These are phyloP conservation scores for Lipomyces orientalis DNA, from an alignment of 805 yeast genomes.

Conservation along the genomic window DNA sequence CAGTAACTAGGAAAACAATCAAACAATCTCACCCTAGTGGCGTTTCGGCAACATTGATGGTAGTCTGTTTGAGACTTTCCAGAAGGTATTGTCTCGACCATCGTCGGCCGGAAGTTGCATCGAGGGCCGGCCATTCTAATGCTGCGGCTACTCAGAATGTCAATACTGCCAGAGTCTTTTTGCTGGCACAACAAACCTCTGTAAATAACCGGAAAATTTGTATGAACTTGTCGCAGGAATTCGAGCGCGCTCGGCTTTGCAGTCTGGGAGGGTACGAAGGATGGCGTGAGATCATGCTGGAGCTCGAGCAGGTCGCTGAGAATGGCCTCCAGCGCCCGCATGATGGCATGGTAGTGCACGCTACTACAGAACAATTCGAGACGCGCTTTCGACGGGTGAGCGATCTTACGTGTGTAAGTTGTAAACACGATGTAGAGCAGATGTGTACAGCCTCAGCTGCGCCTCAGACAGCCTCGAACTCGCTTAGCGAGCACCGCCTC, in stretches of 20 bases:
- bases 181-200: slow-evolving; percentile 15
- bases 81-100: slow-evolving; percentile 28
- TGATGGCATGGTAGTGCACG: background rate
- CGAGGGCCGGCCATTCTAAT: slow-evolving; percentile 32
- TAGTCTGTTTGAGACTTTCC: slow-evolving; percentile 9
- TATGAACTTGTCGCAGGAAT: slow-evolving; percentile 28
- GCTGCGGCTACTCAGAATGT: slow-evolving; percentile 22
- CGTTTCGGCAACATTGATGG: slow-evolving; percentile 28
- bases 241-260: slow-evolving; percentile 22
- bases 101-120: slow-evolving; percentile 11
- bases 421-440: too few species aligned
- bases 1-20: background rate
- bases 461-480: background rate
- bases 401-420: too few species aligned
- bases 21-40: slow-evolving; percentile 29
- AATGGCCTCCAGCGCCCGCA: background rate
- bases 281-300: slow-evolving; percentile 29
- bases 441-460: background rate
- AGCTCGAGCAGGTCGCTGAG: slow-evolving; percentile 22
- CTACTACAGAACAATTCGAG: background rate
- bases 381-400: too few species aligned
- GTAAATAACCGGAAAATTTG: slow-evolving; percentile 30
- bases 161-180: background rate
- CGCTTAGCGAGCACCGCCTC: background rate
- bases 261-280: slow-evolving; percentile 21